Percentiles rank a stretch among this genome's conserved stretches.
Conservation (phyloP, 1,139 yeast genomes). For the Saccharomyces hybrid region DNA sequence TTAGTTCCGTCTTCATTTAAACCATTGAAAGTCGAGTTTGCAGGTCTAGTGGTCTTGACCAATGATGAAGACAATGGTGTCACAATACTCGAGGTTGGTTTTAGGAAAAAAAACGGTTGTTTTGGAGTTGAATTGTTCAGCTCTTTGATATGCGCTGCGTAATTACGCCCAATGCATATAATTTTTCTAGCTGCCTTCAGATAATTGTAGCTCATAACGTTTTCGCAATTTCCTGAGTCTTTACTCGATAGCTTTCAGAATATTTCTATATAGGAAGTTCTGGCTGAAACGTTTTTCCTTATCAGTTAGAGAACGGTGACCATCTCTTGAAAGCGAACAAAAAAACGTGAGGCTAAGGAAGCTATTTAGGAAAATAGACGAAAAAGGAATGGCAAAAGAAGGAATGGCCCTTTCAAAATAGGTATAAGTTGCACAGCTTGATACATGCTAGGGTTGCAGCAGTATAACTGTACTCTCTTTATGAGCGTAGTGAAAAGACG, state of each 20-base stretch:
- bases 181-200: conserved; percentile 67
- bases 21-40: conserved; percentile 18
- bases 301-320: neutral
- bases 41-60: conserved; percentile 3
- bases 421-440: neutral
- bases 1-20: conserved; percentile 26
- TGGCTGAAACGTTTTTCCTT: neutral
- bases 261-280: neutral
- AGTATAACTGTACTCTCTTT: too few relatives aligned
- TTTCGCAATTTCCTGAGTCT: neutral
- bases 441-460: neutral
- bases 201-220: conserved; percentile 41
- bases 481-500: neutral
- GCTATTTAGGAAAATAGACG: neutral
- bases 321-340: neutral
- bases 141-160: conserved; percentile 90
- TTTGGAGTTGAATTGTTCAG: conserved; percentile 71
- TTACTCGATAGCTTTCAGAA: neutral
- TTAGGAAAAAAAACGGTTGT: conserved; percentile 85
- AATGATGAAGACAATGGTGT: conserved; percentile 22
- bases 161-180: conserved; percentile 92
- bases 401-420: neutral
- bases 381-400: neutral
- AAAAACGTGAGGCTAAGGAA: neutral
- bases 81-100: conserved; percentile 67